A percentile compares a stretch with the other conserved stretches of the same genome.
Conservation (phyloP, 192 early-diverging fungal species). For the Coemansia sp. region DNA sequence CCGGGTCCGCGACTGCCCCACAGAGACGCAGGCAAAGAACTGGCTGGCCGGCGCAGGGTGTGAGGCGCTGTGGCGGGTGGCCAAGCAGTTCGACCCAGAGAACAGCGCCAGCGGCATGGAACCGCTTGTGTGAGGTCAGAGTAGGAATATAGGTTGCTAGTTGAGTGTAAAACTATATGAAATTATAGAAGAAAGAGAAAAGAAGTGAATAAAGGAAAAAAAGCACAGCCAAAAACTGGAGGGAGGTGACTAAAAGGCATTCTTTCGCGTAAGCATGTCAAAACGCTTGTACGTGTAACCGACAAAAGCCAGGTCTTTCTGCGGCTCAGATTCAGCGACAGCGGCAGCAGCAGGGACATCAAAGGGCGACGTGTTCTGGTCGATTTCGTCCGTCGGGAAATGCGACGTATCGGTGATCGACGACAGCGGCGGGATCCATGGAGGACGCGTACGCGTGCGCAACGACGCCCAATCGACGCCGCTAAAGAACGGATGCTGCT, state of each 20-base stretch:
- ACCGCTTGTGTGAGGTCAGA: constrained; percentile 17
- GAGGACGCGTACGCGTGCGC: constrained; percentile 74
- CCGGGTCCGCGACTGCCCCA: constrained; percentile 65
- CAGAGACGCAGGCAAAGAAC: constrained; percentile 71
- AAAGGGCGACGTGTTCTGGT: constrained; percentile 64
- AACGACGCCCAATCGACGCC: constrained; percentile 90
- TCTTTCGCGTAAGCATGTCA: constrained; percentile 74
- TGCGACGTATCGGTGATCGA: constrained; percentile 98
- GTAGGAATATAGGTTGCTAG: too few relatives aligned
- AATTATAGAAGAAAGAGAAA: background rate
- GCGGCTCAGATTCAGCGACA: constrained; percentile 42
- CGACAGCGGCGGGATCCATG: constrained; percentile 86
- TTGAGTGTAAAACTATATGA: background rate
- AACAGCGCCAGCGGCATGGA: constrained; percentile 14
- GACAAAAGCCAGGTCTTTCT: constrained; percentile 96
- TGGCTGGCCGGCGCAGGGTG: constrained; percentile 68
- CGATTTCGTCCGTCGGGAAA: constrained; percentile 94
- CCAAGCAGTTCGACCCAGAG: constrained; percentile 48
- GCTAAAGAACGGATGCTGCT: constrained; percentile 91
- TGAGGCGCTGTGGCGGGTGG: constrained; percentile 90
- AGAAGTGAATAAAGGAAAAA: background rate
- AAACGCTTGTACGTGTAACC: constrained; percentile 98
- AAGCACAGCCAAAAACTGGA: too few relatives aligned
- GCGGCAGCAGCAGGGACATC: constrained; percentile 24
- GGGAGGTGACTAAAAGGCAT: constrained; percentile 54